Evolutionary conservation across 176 grass and related monocot species (phyloP).

Genomic region (bread wheat (Triticum aestivum)): IWGSC_CS_RefSeq_v2.1 NC_057796.1:317982829-317983328

Average conservation of each 20-base stretch:
- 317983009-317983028: neutral
- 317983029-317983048: neutral
- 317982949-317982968: neutral
- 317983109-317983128: neutral
- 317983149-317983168: neutral
- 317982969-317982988: neutral
- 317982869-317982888: too few relatives aligned
- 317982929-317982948: too few relatives aligned
- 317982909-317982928: too few relatives aligned
- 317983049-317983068: neutral
- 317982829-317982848: too few relatives aligned
- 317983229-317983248: too few relatives aligned
- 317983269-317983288: neutral
- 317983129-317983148: neutral
- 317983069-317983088: neutral
- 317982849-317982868: too few relatives aligned
- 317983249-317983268: too few relatives aligned
- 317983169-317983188: neutral
- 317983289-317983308: neutral
- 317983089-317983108: neutral
- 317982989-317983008: neutral
- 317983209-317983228: too few relatives aligned
- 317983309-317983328: neutral
- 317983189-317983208: too few relatives aligned
- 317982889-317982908: too few relatives aligned